phyloP scores from a whole-genome alignment of 495 filamentous ascomycete species.

The Penicillium macrosclerotiorum region DNA sequence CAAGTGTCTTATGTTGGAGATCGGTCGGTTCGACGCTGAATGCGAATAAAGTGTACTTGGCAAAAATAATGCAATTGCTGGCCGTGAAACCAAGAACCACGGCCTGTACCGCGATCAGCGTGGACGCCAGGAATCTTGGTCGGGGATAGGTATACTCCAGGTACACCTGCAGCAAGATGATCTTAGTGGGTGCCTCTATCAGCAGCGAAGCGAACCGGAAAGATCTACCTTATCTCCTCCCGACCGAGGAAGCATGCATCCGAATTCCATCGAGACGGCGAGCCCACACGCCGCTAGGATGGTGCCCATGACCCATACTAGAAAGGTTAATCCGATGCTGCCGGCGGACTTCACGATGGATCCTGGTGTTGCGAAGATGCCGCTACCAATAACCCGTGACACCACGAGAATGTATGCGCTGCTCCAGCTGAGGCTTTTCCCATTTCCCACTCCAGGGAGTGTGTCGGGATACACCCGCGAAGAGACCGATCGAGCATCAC shows the following conservation, averaged over 20 bases:
- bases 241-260: slow-evolving; percentile 68
- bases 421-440: slow-evolving; percentile 54
- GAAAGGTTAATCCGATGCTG: slow-evolving; percentile 62
- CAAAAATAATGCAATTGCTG: slow-evolving; percentile 45
- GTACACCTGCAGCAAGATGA: slow-evolving; percentile 47
- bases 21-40: slow-evolving; percentile 31
- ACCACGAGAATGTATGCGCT: slow-evolving; percentile 74
- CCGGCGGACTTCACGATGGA: slow-evolving; percentile 65
- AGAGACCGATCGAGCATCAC: background rate
- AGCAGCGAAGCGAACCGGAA: background rate
- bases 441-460: slow-evolving; percentile 13
- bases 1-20: slow-evolving; percentile 34
- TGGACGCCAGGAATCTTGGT: slow-evolving; percentile 68
- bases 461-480: slow-evolving; percentile 3
- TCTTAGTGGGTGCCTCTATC: slow-evolving; percentile 2
- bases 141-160: slow-evolving; percentile 71
- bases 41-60: slow-evolving; percentile 46
- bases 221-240: slow-evolving; percentile 61
- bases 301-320: slow-evolving; percentile 64
- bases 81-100: slow-evolving; percentile 68
- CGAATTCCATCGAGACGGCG: slow-evolving; percentile 63
- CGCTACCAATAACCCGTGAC: slow-evolving; percentile 71
- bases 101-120: slow-evolving; percentile 63
- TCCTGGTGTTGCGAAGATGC: slow-evolving; percentile 74
- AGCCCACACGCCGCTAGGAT: slow-evolving; percentile 59